These are phyloP conservation scores for Viola pubescens DNA, from an alignment of 441 rosid genomes.

Conservation along the genomic window DNA sequence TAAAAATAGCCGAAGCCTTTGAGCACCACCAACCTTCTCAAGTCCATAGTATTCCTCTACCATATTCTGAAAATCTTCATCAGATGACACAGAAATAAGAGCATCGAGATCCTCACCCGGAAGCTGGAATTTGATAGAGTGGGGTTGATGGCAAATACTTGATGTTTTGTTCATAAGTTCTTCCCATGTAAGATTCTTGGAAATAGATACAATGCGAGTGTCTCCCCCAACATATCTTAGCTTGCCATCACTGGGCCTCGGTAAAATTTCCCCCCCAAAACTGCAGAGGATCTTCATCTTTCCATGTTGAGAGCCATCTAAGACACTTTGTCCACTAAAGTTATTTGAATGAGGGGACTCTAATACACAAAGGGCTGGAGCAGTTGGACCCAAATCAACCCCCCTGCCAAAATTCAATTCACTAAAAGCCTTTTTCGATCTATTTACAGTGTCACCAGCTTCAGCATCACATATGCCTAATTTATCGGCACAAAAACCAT, in stretches of 20 bases:
- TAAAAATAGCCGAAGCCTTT: conserved; percentile 64
- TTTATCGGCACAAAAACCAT: conserved; percentile 30
- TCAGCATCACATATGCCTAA: conserved; percentile 28
- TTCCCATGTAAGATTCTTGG: conserved; percentile 47
- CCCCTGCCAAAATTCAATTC: conserved; percentile 33
- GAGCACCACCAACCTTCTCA: conserved; percentile 37
- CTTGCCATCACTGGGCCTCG: conserved; percentile 80
- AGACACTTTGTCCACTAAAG: conserved; percentile 24
- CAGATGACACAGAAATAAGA: conserved; percentile 65
- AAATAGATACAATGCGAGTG: conserved; percentile 52
- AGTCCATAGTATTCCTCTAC: conserved; percentile 60
- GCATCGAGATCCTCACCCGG: conserved; percentile 63
- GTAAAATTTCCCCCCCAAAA: conserved; percentile 70
- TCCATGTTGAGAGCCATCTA: conserved; percentile 27
- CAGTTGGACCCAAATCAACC: conserved; percentile 26
- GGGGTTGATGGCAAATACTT: conserved; percentile 46
- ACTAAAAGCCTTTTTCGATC: conserved; percentile 35
- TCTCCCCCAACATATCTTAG: conserved; percentile 89
- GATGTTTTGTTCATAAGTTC: conserved; percentile 49
- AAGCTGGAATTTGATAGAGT: conserved; percentile 63
- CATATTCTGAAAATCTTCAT: conserved; percentile 78
- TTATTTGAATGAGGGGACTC: conserved; percentile 30
- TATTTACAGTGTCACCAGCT: conserved; percentile 28
- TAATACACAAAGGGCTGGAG: conserved; percentile 13
- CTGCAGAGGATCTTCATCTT: conserved; percentile 67